A percentile compares a stretch with the other conserved stretches of the same genome.
Conservation (phyloP, 345 rosid species). For the Turnera subulata region DNA sequence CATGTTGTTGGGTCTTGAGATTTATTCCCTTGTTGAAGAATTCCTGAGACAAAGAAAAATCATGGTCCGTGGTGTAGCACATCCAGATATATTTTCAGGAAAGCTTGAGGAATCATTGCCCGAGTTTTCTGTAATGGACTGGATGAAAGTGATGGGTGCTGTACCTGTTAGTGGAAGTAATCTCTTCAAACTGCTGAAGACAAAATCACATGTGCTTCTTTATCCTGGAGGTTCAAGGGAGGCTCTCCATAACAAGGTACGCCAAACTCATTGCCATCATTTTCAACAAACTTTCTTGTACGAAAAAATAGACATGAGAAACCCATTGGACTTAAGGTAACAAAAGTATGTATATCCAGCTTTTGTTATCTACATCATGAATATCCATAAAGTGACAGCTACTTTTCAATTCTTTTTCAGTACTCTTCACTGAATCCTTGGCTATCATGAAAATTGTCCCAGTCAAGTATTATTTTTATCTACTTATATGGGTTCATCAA, state of each 20-base stretch:
- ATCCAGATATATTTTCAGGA: constrained; percentile 44
- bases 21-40: constrained; percentile 47
- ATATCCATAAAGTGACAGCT: too few species aligned
- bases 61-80: constrained; percentile 58
- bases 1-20: constrained; percentile 69
- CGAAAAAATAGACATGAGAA: too few species aligned
- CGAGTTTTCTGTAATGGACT: constrained; percentile 37
- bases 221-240: constrained; percentile 86
- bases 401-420: too few species aligned
- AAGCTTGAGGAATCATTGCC: constrained; percentile 6
- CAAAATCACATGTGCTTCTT: constrained; percentile 67
- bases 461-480: too few species aligned
- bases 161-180: constrained; percentile 56
- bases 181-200: constrained; percentile 58
- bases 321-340: too few species aligned
- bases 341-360: too few species aligned
- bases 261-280: too few species aligned
- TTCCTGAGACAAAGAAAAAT: constrained; percentile 60
- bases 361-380: too few species aligned
- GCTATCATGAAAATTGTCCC: too few species aligned
- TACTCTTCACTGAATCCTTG: too few species aligned
- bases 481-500: too few species aligned
- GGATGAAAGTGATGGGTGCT: constrained; percentile 69
- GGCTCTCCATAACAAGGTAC: constrained; percentile 78
- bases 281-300: too few species aligned